Conservation (phyloP, 1,284 basidiomycete species). For the Neonothopanus nambi region DNA sequence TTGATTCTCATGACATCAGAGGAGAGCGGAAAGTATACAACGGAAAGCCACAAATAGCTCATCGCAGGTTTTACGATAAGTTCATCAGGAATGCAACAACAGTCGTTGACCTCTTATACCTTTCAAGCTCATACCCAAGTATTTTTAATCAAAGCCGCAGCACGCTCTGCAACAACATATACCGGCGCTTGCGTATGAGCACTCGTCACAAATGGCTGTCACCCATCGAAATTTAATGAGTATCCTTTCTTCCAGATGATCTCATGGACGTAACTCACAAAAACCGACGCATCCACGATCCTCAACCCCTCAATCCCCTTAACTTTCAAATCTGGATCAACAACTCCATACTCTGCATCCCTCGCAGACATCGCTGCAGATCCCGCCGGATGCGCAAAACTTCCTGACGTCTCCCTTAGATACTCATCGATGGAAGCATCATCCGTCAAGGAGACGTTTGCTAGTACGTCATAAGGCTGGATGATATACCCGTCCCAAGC, state of each 20-base stretch:
- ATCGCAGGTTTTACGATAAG: no score
- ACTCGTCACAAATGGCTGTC: conserved; percentile 13
- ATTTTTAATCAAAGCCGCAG: conserved; percentile 9
- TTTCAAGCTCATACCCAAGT: no score
- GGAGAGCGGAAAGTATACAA: no score
- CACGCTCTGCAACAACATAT: conserved; percentile 16
- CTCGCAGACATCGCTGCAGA: conserved; percentile 28
- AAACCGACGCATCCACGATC: conserved; percentile 38
- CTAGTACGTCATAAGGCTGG: conserved; percentile 19
- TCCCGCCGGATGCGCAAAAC: conserved; percentile 29
- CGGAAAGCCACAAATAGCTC: no score
- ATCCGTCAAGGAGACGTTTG: conserved; percentile 25
- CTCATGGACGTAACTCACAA: conserved; percentile 19
- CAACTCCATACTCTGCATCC: conserved; percentile 36
- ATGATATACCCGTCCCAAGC: conserved; percentile 25
- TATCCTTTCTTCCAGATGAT: neutral
- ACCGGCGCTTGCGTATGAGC: conserved; percentile 14
- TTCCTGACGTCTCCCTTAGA: conserved; percentile 19
- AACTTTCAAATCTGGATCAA: conserved; percentile 48
- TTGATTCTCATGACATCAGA: no score
- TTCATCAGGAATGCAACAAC: no score
- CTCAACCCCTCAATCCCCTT: conserved; percentile 35
- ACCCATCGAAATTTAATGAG: neutral
- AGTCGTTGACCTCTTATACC: no score
- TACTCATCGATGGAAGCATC: conserved; percentile 29